Conservation (phyloP, 202 grass and related monocot species). For the Brachypodium distachyon region DNA sequence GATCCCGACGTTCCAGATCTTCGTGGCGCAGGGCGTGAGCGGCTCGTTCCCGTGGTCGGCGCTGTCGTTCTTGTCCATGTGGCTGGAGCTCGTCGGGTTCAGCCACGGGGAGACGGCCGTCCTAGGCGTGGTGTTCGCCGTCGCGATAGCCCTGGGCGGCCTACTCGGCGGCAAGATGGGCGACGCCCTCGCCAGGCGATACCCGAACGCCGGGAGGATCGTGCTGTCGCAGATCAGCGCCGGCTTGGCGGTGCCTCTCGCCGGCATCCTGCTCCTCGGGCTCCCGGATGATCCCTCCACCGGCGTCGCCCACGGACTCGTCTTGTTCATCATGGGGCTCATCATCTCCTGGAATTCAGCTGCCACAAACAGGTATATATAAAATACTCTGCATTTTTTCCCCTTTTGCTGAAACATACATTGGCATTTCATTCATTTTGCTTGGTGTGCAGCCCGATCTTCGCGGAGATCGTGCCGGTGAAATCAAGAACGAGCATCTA, state of each 20-base stretch:
- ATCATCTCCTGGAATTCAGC: conserved; percentile 48
- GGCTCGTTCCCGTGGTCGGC: conserved; percentile 47
- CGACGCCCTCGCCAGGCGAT: conserved; percentile 31
- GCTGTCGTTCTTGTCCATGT: conserved; percentile 53
- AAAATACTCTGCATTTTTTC: background rate
- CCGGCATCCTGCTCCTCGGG: conserved; percentile 37
- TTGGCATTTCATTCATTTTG: background rate
- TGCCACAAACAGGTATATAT: conserved; percentile 44
- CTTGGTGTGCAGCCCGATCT: conserved; percentile 36
- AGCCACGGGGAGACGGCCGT: conserved; percentile 37
- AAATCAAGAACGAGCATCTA: conserved; percentile 63
- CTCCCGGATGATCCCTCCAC: conserved; percentile 42
- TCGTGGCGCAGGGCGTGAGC: conserved; percentile 63
- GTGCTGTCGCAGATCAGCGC: conserved; percentile 56
- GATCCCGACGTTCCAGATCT: conserved; percentile 76
- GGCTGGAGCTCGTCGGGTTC: conserved; percentile 67
- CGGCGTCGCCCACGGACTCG: conserved; percentile 26
- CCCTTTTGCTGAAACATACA: background rate
- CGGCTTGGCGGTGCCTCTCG: conserved; percentile 34
- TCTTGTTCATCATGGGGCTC: conserved; percentile 53
- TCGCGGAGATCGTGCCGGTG: conserved; percentile 60
- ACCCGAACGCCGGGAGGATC: conserved; percentile 49
- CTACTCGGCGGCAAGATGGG: conserved; percentile 53
- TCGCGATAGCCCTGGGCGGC: conserved; percentile 36
- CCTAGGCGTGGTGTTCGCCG: conserved; percentile 20